Conservation (phyloP, 2,329 filamentous ascomycete genomes). For the Sclerotinia glacialis region DNA sequence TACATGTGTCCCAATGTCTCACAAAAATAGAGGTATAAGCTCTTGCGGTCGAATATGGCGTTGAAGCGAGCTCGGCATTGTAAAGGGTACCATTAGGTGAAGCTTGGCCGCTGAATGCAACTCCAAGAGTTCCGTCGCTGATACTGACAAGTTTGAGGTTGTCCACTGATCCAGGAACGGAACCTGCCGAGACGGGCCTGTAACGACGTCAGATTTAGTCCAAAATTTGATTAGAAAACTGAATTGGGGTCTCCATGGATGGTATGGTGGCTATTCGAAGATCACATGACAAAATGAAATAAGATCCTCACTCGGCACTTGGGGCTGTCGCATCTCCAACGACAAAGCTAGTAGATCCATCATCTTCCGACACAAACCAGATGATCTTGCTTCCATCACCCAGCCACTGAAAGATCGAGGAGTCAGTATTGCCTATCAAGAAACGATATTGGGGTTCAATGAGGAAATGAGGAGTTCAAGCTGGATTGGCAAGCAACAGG, state of each 20-base stretch:
- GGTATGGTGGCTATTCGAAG: background rate
- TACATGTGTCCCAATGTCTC: conserved; percentile 35
- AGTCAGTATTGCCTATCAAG: too few relatives aligned
- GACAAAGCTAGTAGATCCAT: conserved; percentile 31
- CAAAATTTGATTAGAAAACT: background rate
- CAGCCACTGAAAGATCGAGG: conserved; percentile 24
- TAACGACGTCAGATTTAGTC: conserved; percentile 18
- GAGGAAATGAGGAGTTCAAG: too few relatives aligned
- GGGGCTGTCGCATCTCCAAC: conserved; percentile 32
- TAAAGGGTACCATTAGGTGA: conserved; percentile 31
- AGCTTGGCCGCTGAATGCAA: conserved; percentile 29
- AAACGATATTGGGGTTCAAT: too few relatives aligned
- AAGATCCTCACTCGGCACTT: conserved; percentile 27
- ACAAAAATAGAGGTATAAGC: conserved; percentile 32
- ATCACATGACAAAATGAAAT: background rate
- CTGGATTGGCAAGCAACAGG: too few relatives aligned
- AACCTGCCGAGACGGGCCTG: conserved; percentile 30
- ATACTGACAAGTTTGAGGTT: conserved; percentile 30
- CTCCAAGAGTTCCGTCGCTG: conserved; percentile 25
- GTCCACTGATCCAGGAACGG: conserved; percentile 29
- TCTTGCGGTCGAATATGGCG: conserved; percentile 25
- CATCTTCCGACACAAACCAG: conserved; percentile 32
- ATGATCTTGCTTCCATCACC: conserved; percentile 31
- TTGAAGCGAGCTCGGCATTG: conserved; percentile 29
- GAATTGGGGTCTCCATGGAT: too few relatives aligned